Evolutionary conservation across 164 flowering plant genomes (phyloP), one percentile per base, ranked within the genome.

Genomic region (Cinnamomum chago): DNA sequence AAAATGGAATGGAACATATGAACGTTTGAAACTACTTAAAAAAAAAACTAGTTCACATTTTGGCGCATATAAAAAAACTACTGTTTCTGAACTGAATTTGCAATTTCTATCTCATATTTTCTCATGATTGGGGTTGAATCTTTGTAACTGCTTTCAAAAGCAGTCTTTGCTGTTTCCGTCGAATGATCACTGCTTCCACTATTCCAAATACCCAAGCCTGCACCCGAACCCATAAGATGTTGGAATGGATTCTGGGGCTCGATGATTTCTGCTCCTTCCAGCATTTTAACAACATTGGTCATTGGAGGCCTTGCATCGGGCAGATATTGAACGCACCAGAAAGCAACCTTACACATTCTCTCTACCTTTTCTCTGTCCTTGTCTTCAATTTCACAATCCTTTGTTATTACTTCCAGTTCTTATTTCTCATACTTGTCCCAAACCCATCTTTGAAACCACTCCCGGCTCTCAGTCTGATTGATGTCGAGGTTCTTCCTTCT

Each of bases 321-420:
- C n/a, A 40, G 62, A 35, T 72, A 65, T 40, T 77, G 84, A 50
- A 77, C 82, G 75, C 80, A 82, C 84, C 82, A 82, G 27, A 79
- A 28, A 10, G 84, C 82, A 50, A 82, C 73, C 79, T 65, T 70
- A 5, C 10, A 10, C 77, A 77, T 73, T 20, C 78, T 75, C 62
- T 69, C 65, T 3, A 75, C 75, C 67, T 80, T 74, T 64, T 77
- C 77, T 62, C 24, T 62, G 24, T 74, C 71, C 40, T 67, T 51
- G 72, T 77, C 77, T 47, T 62, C 76, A 35, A 74, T 35, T 35
- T 64, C 80, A 70, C 66, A n/a, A 15, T 30, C 24, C 4, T 5
- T 2, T 12, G 30, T 55, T 18, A 77, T 12, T 3, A 71, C 73
- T 27, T 0, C 25, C 50, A 78, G 5, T 40, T 77, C 62, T 12